These are phyloP conservation scores for Botrytis porri DNA, from an alignment of 2,329 filamentous ascomycete genomes.

Conservation along the genomic window DNA sequence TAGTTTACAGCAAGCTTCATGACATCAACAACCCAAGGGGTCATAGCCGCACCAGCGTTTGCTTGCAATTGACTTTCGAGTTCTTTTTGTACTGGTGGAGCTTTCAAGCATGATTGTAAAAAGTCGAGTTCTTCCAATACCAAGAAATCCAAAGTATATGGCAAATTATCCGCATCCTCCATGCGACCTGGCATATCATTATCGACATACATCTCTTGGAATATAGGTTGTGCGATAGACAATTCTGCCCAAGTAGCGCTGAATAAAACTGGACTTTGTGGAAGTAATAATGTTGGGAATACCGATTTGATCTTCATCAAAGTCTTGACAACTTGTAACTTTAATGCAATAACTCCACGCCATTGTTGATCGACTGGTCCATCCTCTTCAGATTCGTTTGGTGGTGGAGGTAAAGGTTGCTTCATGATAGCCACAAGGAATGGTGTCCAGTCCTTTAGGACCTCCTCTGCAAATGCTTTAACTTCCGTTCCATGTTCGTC, in stretches of 20 bases:
- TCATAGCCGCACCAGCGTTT: slow-evolving; percentile 57
- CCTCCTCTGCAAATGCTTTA: slow-evolving; percentile 83
- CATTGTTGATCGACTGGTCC: slow-evolving; percentile 61
- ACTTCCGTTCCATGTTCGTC: slow-evolving; percentile 86
- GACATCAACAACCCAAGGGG: slow-evolving; percentile 81
- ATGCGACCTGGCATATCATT: slow-evolving; percentile 82
- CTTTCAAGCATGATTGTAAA: slow-evolving; percentile 84
- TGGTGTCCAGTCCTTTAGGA: slow-evolving; percentile 79
- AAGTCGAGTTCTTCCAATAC: slow-evolving; percentile 94
- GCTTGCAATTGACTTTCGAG: slow-evolving; percentile 74
- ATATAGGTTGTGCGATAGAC: slow-evolving; percentile 65
- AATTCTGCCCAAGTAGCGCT: slow-evolving; percentile 88
- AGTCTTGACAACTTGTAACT: slow-evolving; percentile 91
- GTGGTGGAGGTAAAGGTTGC: slow-evolving; percentile 62
- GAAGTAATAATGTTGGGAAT: slow-evolving; percentile 77
- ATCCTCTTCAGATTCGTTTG: slow-evolving; percentile 53
- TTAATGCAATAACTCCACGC: slow-evolving; percentile 80
- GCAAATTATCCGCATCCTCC: slow-evolving; percentile 86
- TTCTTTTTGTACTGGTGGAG: slow-evolving; percentile 82
- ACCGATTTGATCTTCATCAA: slow-evolving; percentile 83
- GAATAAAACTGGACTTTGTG: slow-evolving; percentile 81
- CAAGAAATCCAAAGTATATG: slow-evolving; percentile 90
- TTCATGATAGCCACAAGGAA: slow-evolving; percentile 84
- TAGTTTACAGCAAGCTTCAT: slow-evolving; percentile 83
- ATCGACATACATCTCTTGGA: slow-evolving; percentile 81